Evolutionary conservation across 1,139 yeast genomes (phyloP), one percentile per base, ranked within the genome.

Genomic region (Lodderomyces elongisporus): DNA sequence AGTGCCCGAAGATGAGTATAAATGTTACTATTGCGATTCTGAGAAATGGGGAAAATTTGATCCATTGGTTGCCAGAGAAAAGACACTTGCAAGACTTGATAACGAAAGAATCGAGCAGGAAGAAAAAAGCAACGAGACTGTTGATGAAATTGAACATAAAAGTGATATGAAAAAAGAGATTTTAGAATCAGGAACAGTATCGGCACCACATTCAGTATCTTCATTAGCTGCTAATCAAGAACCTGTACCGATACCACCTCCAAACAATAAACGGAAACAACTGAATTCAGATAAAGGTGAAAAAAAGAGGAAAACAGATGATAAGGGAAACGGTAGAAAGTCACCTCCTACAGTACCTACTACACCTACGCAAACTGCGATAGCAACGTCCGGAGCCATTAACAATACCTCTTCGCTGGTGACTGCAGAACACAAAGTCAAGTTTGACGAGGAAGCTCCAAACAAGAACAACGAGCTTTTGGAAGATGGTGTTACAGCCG

Each of bases 1-100:
- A 38, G 93, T 81, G 0, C 96, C 96, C 0, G 95, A 85, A 41
- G 79, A 78, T 35, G 72, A 64, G 38, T 89, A 85, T 53, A 68
- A 77, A 30, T 89, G 98, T 54, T 85, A 85, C 54, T 70, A 67
- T 36, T 91, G 97, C 59, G 83, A 80, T 41, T 74, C 74, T 39
- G 43, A 48, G 15, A 64, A 63, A 38, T 69, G 85, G 61, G 70
- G 75, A 13, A 67, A 74, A 58, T 58, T 66, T 50, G 52, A 62
- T 57, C 41, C 88, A 49, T 57, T 57, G 47, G 40, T 34, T 12
- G 66, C 72, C 40, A 51, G 61, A 24, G 38, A 36, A 8, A 56
- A 58, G 27, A 67, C 72, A 1, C 37, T 64, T 14, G 60, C 61
- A 7, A 55, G 78, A 17, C 46, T 51, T 17, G 39, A 44, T 13